Conservation (phyloP, 2,329 filamentous ascomycete species). For the Biscogniauxia mediterranea region DNA sequence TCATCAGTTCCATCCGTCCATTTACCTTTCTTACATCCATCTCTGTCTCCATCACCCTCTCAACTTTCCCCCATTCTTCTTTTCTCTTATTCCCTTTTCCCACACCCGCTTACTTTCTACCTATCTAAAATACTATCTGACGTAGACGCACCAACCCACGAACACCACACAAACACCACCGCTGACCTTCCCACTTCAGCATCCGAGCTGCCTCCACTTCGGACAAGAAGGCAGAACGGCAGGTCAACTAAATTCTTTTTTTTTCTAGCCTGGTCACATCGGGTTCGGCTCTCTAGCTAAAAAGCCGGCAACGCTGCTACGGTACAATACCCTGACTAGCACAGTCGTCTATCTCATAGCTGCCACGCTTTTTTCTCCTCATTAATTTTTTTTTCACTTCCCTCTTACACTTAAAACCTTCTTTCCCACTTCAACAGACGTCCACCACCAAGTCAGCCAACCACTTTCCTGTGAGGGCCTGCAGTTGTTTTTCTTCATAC, state of each 20-base stretch:
- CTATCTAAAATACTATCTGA: too few relatives aligned
- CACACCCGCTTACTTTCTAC: background rate
- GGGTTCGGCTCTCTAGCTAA: slow-evolving; percentile 20
- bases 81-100: background rate
- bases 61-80: background rate
- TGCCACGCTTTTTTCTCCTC: slow-evolving; percentile 14
- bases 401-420: slow-evolving; percentile 7
- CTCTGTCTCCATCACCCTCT: too few relatives aligned
- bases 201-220: slow-evolving; percentile 2
- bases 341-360: slow-evolving; percentile 21
- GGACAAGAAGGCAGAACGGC: slow-evolving; percentile 9
- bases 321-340: slow-evolving; percentile 14
- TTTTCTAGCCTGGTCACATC: slow-evolving; percentile 21
- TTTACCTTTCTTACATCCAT: background rate
- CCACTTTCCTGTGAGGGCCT: slow-evolving; percentile 10
- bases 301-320: slow-evolving; percentile 3
- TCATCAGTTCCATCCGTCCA: background rate
- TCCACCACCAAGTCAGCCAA: slow-evolving; percentile 7
- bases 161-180: background rate
- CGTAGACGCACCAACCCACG: too few relatives aligned
- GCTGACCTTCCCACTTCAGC: background rate
- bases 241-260: slow-evolving; percentile 8
- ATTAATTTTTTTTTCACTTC: slow-evolving; percentile 17
- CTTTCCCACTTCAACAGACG: slow-evolving; percentile 11
- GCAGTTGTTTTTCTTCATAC: slow-evolving; percentile 11